A percentile compares a stretch with the other conserved stretches of the same genome.
Evolutionary conservation across 805 yeast species (phyloP).

Genomic region (Clavispora phyllophila): DNA sequence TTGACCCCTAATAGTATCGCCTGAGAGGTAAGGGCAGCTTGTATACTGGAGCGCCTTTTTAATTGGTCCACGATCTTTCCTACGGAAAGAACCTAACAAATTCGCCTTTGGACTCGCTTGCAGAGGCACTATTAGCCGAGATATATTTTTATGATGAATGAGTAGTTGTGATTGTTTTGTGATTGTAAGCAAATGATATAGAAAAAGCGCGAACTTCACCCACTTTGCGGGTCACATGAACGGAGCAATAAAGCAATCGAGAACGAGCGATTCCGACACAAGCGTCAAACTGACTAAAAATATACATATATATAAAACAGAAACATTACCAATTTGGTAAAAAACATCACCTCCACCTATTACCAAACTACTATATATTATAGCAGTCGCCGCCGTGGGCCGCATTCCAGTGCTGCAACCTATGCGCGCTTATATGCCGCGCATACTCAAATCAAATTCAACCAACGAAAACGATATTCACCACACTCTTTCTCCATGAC

Average conservation of each 20-base stretch:
- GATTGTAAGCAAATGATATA: background rate
- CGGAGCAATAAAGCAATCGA: no score
- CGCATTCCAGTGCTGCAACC: background rate
- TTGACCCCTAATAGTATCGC: background rate
- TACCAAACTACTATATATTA: no score
- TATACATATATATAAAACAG: no score
- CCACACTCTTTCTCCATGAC: slow-evolving; percentile 3
- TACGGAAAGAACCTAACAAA: background rate
- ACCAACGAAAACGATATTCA: background rate
- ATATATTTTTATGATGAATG: background rate
- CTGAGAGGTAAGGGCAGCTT: background rate
- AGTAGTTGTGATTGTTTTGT: background rate
- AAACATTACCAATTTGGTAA: no score
- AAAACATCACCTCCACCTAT: no score
- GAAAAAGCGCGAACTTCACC: background rate
- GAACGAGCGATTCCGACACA: no score
- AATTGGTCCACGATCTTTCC: background rate
- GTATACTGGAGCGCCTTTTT: background rate
- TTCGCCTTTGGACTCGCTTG: background rate
- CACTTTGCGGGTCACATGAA: no score
- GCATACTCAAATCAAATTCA: background rate
- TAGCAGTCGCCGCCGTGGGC: no score
- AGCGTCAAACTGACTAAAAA: no score
- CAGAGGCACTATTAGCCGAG: background rate
- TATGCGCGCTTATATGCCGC: background rate